Evolutionary conservation across 305 asterid species (phyloP).

Genomic region (Caryopteris hybrid): DNA sequence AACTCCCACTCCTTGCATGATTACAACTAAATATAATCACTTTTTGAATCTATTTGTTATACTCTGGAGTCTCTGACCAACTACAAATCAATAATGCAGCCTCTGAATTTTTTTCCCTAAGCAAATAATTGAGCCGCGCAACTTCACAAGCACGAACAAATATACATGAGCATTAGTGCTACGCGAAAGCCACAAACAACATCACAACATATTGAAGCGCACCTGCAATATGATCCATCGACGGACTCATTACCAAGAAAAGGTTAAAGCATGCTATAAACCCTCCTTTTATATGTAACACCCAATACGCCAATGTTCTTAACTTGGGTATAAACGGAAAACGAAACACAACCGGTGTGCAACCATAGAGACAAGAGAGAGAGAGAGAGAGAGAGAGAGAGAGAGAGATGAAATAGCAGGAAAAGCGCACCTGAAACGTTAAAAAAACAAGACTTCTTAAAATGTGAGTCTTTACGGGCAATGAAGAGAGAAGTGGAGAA

Average conservation of each 20-base stretch:
- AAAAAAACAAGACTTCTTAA: not conserved
- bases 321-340: not conserved
- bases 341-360: not conserved
- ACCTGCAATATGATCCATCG: not conserved
- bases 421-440: conserved; percentile 21
- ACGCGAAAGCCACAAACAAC: too few species aligned
- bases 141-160: not conserved
- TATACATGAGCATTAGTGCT: not conserved
- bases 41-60: too few species aligned
- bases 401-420: not conserved
- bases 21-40: not conserved
- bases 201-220: not conserved
- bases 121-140: not conserved
- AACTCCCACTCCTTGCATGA: not conserved
- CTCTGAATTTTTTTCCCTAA: not conserved
- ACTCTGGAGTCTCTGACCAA: too few species aligned
- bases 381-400: too few species aligned
- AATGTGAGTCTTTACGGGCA: conserved; percentile 16
- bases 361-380: not conserved
- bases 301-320: not conserved
- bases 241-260: not conserved
- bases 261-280: not conserved
- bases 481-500: conserved; percentile 11
- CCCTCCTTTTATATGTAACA: not conserved
- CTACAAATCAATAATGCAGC: not conserved